Conservation (phyloP, 2,329 filamentous ascomycete genomes). For the Volutella citrinella region DNA sequence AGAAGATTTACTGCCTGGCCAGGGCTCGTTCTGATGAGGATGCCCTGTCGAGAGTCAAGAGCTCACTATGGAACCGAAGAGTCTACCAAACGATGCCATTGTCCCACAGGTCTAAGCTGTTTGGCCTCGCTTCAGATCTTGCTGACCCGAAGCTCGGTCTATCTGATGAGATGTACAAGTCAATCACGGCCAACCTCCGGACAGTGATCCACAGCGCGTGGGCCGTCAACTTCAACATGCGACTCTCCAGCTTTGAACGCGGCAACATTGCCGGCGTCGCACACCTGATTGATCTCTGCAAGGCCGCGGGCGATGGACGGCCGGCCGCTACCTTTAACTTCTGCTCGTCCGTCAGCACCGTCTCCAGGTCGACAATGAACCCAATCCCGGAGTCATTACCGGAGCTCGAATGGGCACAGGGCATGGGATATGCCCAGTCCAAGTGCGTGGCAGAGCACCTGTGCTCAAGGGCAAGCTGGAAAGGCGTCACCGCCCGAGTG, state of each 20-base stretch:
- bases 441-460: conserved; percentile 40
- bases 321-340: conserved; percentile 40
- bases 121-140: conserved; percentile 8
- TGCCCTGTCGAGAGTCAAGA: conserved; percentile 10
- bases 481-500: conserved; percentile 29
- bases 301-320: background rate
- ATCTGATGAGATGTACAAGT: conserved; percentile 20
- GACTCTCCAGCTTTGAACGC: conserved; percentile 46
- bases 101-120: conserved; percentile 18
- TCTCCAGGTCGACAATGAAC: conserved; percentile 27
- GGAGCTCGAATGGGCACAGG: conserved; percentile 39
- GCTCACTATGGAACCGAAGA: conserved; percentile 11
- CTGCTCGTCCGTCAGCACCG: conserved; percentile 47
- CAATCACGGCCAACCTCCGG: conserved; percentile 33
- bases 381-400: conserved; percentile 28
- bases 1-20: conserved; percentile 38
- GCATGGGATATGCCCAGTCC: conserved; percentile 41
- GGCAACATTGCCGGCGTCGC: conserved; percentile 44
- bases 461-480: background rate
- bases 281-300: conserved; percentile 39
- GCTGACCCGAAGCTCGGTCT: conserved; percentile 17
- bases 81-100: conserved; percentile 11
- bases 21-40: conserved; percentile 10
- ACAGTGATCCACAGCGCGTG: conserved; percentile 50
- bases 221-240: conserved; percentile 56